These are phyloP conservation scores for Herpetomonas muscarum DNA, from an alignment of 208 protist genomes.

Conservation along the genomic window DNA sequence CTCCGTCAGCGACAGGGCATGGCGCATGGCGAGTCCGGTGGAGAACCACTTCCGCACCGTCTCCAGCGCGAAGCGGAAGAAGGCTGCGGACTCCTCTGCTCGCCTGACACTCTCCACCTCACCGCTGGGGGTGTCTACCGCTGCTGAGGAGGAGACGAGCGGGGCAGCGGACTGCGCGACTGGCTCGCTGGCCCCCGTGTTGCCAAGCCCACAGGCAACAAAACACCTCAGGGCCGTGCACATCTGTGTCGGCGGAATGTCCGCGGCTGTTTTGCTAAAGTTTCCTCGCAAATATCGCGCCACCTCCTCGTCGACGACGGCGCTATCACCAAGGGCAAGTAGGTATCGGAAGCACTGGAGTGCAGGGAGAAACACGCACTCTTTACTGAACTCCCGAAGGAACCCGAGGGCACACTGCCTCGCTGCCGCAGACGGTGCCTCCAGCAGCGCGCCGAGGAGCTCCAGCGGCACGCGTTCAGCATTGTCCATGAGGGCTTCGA, in stretches of 20 bases:
- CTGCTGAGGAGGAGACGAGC: not conserved
- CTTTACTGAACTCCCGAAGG: conserved; percentile 49
- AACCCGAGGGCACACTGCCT: conserved; percentile 36
- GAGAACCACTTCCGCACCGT: conserved; percentile 36
- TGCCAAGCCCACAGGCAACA: conserved; percentile 1
- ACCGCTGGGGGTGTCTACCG: not conserved
- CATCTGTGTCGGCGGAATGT: conserved; percentile 75
- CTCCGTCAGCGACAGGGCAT: conserved; percentile 38
- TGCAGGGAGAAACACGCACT: conserved; percentile 51
- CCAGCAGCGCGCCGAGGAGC: conserved; percentile 26
- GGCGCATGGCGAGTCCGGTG: conserved; percentile 38
- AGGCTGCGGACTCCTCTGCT: conserved; percentile 28
- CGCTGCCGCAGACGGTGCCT: conserved; percentile 28
- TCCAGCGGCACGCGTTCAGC: conserved; percentile 30
- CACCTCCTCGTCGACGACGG: conserved; percentile 33
- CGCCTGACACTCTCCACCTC: conserved; percentile 20
- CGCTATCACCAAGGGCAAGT: conserved; percentile 54
- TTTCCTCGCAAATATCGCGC: conserved; percentile 55
- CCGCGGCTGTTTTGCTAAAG: conserved; percentile 64
- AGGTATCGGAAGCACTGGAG: conserved; percentile 78
- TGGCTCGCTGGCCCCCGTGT: conserved; percentile 7
- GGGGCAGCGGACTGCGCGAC: not conserved
- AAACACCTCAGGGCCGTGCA: conserved; percentile 70
- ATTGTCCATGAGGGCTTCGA: conserved; percentile 30
- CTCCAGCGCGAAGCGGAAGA: conserved; percentile 56